These are phyloP conservation scores for Pezicula carpinea DNA, from an alignment of 2,329 filamentous ascomycete species.

Conservation along the genomic window DNA sequence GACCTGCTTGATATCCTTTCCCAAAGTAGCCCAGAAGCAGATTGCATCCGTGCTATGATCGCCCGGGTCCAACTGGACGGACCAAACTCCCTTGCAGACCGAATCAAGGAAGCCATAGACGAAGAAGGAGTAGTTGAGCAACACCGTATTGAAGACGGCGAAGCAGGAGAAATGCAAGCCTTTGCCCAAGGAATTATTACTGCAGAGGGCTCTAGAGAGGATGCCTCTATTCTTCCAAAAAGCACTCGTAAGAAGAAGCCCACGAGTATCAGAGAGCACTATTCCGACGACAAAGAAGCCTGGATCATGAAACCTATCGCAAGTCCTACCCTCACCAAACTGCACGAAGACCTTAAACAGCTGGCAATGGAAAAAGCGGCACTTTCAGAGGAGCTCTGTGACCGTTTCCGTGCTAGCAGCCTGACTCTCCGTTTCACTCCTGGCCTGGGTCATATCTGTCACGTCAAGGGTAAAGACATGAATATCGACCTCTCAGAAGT, in stretches of 20 bases:
- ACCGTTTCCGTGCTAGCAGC: slow-evolving; percentile 55
- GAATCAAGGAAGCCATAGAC: slow-evolving; percentile 77
- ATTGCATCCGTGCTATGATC: slow-evolving; percentile 42
- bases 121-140: slow-evolving; percentile 83
- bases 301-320: slow-evolving; percentile 67
- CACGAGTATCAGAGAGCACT: slow-evolving; percentile 49
- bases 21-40: slow-evolving; percentile 13
- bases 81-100: slow-evolving; percentile 62
- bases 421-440: slow-evolving; percentile 84
- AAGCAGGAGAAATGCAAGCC: slow-evolving; percentile 64
- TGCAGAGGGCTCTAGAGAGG: slow-evolving; percentile 57
- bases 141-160: slow-evolving; percentile 70
- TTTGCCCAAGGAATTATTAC: slow-evolving; percentile 69
- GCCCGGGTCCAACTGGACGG: slow-evolving; percentile 61
- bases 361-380: slow-evolving; percentile 55
- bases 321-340: slow-evolving; percentile 56
- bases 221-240: slow-evolving; percentile 41
- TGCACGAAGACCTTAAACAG: slow-evolving; percentile 63
- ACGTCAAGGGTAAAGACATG: slow-evolving; percentile 78
- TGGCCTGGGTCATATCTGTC: slow-evolving; percentile 82
- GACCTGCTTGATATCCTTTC: slow-evolving; percentile 52
- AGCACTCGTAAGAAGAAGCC: slow-evolving; percentile 37
- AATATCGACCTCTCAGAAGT: slow-evolving; percentile 29
- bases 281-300: slow-evolving; percentile 53
- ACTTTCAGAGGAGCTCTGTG: slow-evolving; percentile 58